Base-by-base conservation (phyloP, 179 eudicot genomes). In the Vitellaria paradoxa region DNA sequence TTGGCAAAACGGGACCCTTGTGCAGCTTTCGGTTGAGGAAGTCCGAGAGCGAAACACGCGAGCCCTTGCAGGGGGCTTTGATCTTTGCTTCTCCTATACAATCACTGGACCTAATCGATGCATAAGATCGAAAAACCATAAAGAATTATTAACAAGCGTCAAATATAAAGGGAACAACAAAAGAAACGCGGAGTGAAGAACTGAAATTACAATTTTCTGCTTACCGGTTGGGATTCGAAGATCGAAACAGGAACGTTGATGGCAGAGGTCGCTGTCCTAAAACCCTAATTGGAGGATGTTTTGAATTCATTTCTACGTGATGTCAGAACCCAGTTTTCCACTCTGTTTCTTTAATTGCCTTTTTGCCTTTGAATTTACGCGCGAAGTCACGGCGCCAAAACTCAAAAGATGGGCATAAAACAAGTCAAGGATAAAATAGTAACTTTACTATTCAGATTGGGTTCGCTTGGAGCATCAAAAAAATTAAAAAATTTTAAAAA, bases 21-120 rank as follows among this genome's bases (percentile, higher is more conserved):
- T 87, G 87, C 66, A 87, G 77, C 68, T 84, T 90, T 59, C 84
- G 83, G 75, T 83, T 77, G 24, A 90, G 89, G 77, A 87, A 89
- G n/a, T 83, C 85, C 6, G 89, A 84, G 37, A 90, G 88, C 42
- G 94, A 87, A n/a, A 84, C 63, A 17, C 40, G 45, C 0, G 81
- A 77, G 46, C 45, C 66, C 61, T 77, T 75, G 15, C 18, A 68
- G 37, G 76, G 53, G 40, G 56, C 12, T 50, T 80, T 80, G 47
- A 9, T 53, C 66, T 78, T 74, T 1, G 3, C 76, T 52, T 62
- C 76, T 61, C 55, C 70, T 49, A 61, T 15, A 62, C 76, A 72
- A 80, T 66, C 76, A 11, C 11, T 68, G 2, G 69, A 71, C 68
- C 84, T 77, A 71, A 9, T 53, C 74, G 7, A 56, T 7, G 42